Evolutionary conservation across 2,329 filamentous ascomycete species (phyloP), one percentile per base, ranked within the genome.

Genomic region (Taxawa tesnikishii): DNA sequence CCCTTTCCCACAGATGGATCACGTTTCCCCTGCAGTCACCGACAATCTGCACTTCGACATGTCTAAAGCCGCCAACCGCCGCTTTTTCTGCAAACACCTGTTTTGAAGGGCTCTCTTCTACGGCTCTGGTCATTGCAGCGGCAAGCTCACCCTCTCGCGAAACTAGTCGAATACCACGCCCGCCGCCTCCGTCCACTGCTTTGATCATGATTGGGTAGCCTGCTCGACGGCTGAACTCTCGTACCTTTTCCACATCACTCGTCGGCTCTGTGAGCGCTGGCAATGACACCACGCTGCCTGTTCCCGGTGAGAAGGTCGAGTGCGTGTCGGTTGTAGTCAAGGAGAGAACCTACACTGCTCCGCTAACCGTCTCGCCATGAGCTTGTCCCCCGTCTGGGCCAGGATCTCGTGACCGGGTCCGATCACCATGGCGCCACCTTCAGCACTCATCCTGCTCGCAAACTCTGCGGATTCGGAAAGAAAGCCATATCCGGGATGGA

Each of bases 401-500:
- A 75, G 46, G 31, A 73, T 69, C 16, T 77, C 75, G 43, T 58
- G 59, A 1, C 68, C 68, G 2, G 70, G 70, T 0, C 70, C 70
- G 7, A 74, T 56, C 2, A 74, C 65, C 6, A 62, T 47, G 2
- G 62, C 55, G 1, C 56, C 53, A 1, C 58, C 60, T 35, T 70
- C 62, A 3, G 62, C 53, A 15, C 2, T 51, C 56, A 70, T 62
- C 9, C 59, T 50, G 24, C 28, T 47, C 0, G 66, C 57, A 31
- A 75, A 70, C 0, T 63, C 60, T 2, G 63, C 54, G 14, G 58
- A 68, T 43, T 75, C 71, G 9, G 65, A 70, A 2, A 75, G 54
- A 51, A 93, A 75, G 7, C 71, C 71, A 52, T 75, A 75, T 4
- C 70, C 71, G 0, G 70, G 70, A 46, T 74, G 70, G 0, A 75